A percentile compares a stretch with the other conserved stretches of the same genome.
Evolutionary conservation across 140 eudicot species (phyloP).

Genomic region (Erigeron philadelphicus): DNA sequence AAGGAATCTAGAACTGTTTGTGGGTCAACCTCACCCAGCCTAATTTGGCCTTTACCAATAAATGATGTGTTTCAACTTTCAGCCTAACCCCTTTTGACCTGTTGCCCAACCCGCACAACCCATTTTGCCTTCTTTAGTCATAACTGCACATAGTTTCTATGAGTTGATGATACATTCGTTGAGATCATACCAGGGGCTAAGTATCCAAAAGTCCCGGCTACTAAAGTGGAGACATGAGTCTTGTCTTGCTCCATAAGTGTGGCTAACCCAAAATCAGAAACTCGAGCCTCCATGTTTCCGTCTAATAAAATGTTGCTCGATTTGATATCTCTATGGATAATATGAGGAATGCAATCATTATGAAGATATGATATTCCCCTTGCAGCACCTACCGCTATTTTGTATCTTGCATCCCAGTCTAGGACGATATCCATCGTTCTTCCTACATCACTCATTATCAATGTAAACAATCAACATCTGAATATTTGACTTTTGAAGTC

Average conservation of each 20-base stretch:
- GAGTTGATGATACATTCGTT: not conserved
- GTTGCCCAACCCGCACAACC: not conserved
- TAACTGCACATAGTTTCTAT: not conserved
- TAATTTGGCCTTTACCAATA: not conserved
- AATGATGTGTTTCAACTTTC: not conserved
- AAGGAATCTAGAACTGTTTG: not conserved
- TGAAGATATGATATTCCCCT: conserved; percentile 94
- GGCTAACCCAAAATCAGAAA: conserved; percentile 90
- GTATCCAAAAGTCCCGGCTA: conserved; percentile 97
- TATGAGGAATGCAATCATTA: conserved; percentile 89
- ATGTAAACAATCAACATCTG: conserved; percentile 2
- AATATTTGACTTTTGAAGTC: conserved; percentile 9
- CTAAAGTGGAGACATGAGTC: conserved; percentile 83
- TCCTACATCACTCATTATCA: conserved; percentile 44
- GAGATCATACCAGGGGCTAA: conserved; percentile 74
- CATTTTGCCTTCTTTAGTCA: not conserved
- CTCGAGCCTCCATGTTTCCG: conserved; percentile 75
- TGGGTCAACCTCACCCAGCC: not conserved
- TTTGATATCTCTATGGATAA: conserved; percentile 90
- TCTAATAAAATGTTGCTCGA: conserved; percentile 87
- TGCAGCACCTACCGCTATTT: conserved; percentile 91
- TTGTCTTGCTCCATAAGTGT: conserved; percentile 81
- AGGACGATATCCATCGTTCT: conserved; percentile 40
- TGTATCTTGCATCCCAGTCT: conserved; percentile 82
- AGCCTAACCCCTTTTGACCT: not conserved